Conservation (phyloP, 768 basidiomycete genomes). For the Trametes maxima region DNA sequence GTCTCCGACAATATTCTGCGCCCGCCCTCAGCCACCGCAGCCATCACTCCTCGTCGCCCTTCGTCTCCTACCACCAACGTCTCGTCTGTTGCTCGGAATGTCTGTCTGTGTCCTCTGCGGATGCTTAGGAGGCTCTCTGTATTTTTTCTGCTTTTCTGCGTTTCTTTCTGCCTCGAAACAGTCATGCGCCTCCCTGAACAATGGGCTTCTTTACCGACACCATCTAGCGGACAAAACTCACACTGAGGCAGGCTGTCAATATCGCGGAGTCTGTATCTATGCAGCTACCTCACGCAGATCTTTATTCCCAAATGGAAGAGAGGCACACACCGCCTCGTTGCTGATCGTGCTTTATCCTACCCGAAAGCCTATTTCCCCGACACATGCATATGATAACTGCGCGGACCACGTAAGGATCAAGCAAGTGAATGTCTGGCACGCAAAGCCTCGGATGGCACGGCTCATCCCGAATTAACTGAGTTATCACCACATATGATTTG, state of each 20-base stretch:
- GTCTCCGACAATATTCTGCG: constrained; percentile 16
- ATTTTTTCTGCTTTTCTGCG: background rate
- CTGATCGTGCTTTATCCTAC: background rate
- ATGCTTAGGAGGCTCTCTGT: background rate
- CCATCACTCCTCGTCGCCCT: background rate
- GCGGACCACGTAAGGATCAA: too few species aligned
- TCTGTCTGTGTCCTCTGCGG: background rate
- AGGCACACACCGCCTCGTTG: background rate
- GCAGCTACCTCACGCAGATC: background rate
- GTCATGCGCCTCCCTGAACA: too few species aligned
- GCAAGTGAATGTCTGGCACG: too few species aligned
- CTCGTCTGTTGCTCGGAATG: background rate
- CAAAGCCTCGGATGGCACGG: too few species aligned
- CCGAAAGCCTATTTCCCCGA: background rate
- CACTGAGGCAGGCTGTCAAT: background rate
- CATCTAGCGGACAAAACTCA: constrained; percentile 16
- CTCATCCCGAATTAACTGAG: too few species aligned
- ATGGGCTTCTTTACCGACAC: background rate
- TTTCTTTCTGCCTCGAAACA: background rate
- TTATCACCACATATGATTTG: too few species aligned
- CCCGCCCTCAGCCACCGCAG: constrained; percentile 7
- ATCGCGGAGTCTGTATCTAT: constrained; percentile 12
- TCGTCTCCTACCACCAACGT: background rate
- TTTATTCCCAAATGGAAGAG: background rate
- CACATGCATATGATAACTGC: too few species aligned